Base-by-base conservation (phyloP, 2,329 filamentous ascomycete genomes). In the Akanthomyces lecanii region DNA sequence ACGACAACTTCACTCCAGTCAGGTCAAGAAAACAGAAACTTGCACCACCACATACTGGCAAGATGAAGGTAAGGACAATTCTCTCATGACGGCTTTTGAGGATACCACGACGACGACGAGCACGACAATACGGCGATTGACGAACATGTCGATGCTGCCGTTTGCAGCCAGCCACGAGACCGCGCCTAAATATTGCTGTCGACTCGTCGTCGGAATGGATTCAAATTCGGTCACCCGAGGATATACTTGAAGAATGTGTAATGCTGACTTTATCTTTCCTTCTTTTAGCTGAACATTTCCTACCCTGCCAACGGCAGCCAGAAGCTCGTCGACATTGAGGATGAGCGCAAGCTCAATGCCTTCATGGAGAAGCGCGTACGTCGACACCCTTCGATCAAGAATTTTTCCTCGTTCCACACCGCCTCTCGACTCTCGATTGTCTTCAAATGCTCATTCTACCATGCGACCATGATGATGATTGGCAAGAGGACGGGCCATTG, bases 301-400 rank as follows among this genome's bases (percentile, higher is more conserved):
- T 96, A 93, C 89, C 95, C 95, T 84, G 92, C 94, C 89, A 98
- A 98, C 85, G 95, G 95, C 89, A 95, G 92, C 78, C 95, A 99
- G 83, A 99, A 99, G 88, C 87, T 99, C 79, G 89, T 99, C 85
- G 96, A 99, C 74, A 84, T 99, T 75, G 95, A 99, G 78, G 96
- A 99, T 90, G 96, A 99, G 84, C 92, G 93, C 84, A 97, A 97
- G 88, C 88, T 98, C 81, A 90, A 92, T 80, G 87, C 95, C 84
- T 98, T 98, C 89, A 93, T 97, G 89, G 95, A 98, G 82, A 93
- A 93, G 87, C 91, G 91, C 82, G 90, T 90, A 88, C 78, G 86
- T 85, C 69, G 64, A 69, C 64, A 61, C 44, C 61, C 67, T 62
- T 62, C 28, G 40, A 59, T 54, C 56, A 28, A 36, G 59, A 61